Base-by-base conservation (phyloP, 2,329 filamentous ascomycete genomes). In the Aureobasidium sp. region DNA sequence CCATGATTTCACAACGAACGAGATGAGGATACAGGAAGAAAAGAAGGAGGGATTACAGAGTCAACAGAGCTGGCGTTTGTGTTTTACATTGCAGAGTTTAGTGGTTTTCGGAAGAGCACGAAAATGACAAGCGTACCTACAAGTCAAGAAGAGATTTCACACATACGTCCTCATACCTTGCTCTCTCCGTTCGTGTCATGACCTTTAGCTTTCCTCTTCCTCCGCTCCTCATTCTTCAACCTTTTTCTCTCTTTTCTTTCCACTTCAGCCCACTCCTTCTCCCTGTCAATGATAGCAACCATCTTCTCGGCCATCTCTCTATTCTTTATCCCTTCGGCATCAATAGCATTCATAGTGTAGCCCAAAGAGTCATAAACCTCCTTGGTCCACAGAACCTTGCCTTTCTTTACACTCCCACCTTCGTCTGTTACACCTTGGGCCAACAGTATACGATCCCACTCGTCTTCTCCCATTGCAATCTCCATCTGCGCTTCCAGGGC, bases 391-490 rank as follows among this genome's bases (percentile, higher is more conserved):
- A 37, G 62, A 21, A 61, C 66, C 19, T 61, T 65, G 42, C 27
- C n/a, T 27, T 46, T 58, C 17, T 40, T 19, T 17, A 11, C 37
- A 31, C 50, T 29, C 37, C 57, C 67, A 60, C 57, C 49, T 46
- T 61, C 55, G 63, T 7, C 46, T 33, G 21, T 55, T 17, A 60
- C 21, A 62, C 27, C 35, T 64, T 42, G 8, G 45, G 19, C 21
- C 80, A 42, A 17, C 21, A 80, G 33, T 15, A 77, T 65, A 1
- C 58, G 19, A 64, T 83, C 80, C 79, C 79, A 81, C 9, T 65
- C 61, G 62, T 81, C 79, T 65, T 83, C 78, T n/a, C 69, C 64
- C 43, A 62, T 54, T 2, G 74, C 78, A 9, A 77, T 40, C 3
- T 69, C 68, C 10, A 73, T 33, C 61, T 78, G 73, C 4, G 78